Evolutionary conservation across 169 alveolate species (phyloP).

Genomic region (Theileria orientalis): DNA sequence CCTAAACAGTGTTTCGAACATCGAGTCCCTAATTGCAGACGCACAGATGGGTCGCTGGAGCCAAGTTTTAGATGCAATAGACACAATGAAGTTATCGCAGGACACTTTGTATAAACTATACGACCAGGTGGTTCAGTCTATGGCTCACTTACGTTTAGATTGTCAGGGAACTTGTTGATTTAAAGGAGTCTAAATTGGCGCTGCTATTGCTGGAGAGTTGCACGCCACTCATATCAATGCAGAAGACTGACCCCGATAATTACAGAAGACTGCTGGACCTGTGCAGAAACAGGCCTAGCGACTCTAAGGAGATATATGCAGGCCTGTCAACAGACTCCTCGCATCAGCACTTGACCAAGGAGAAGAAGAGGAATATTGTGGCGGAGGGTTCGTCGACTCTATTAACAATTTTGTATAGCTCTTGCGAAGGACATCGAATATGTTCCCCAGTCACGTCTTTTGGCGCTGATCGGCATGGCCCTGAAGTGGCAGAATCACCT

Average conservation of each 20-base stretch:
- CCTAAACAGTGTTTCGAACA: conserved; percentile 68
- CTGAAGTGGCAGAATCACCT: conserved; percentile 77
- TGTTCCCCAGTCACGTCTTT: conserved; percentile 74
- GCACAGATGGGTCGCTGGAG: conserved; percentile 77
- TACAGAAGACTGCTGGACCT: conserved; percentile 45
- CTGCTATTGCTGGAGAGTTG: conserved; percentile 48
- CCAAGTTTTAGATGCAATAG: conserved; percentile 69
- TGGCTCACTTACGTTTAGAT: conserved; percentile 27
- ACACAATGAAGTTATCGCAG: conserved; percentile 71
- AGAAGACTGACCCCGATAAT: conserved; percentile 40
- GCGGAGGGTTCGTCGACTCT: conserved; percentile 21
- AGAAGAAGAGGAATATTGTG: conserved; percentile 54
- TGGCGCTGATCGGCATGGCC: conserved; percentile 78
- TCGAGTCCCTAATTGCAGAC: conserved; percentile 70
- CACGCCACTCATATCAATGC: conserved; percentile 52
- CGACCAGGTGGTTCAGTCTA: conserved; percentile 59
- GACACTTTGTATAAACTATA: conserved; percentile 66
- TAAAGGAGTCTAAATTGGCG: conserved; percentile 68
- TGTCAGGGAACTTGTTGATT: conserved; percentile 73
- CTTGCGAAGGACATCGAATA: conserved; percentile 63
- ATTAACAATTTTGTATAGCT: not conserved
- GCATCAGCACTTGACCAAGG: conserved; percentile 56
- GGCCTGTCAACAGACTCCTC: conserved; percentile 20
- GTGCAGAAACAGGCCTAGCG: conserved; percentile 52
- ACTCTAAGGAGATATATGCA: conserved; percentile 60